Base-by-base conservation (phyloP, 179 eudicot genomes). In the Patellifolia procumbens region DNA sequence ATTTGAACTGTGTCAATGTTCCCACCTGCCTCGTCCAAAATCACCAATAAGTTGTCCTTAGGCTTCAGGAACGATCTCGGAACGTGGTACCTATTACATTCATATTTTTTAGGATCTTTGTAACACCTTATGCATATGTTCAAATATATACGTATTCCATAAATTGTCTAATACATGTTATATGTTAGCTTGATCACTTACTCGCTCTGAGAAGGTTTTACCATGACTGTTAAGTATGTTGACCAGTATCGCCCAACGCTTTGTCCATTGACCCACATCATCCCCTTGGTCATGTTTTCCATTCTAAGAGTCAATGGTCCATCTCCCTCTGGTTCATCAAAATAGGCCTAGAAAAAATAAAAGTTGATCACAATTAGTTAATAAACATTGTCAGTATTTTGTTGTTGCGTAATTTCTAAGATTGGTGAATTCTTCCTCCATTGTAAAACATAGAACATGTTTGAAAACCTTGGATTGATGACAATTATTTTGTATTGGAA, bases 191-290 rank as follows among this genome's bases (percentile, higher is more conserved):
- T 0, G 2, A 56, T 34, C 3, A 83, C 92, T 87, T 89, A 94
- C 99, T 95, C 98, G 29, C 79, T 60, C 65, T 95, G 99, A 22
- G 99, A 85, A 37, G 99, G 92, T 49, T 49, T 79, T 5, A 79
- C 65, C 24, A 83, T 64, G 71, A 92, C 87, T 0, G 97, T 81
- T 17, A 78, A 77, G 84, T 75, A 90, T 79, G 84, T 78, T 43
- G 86, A 78, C 99, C 99, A 95, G 77, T 86, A 91, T 35, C 98
- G 93, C 31, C 98, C 99, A 20, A 95, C 82, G 85, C 85, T 89
- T 10, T 66, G 58, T 28, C 98, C 99, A 34, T 96, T 96, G 46
- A 93, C 84, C 94, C 96, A 96, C 28, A 84, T 59, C 84, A 91
- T 79, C 9, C 99, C 98, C 79, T 96, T 96, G 16, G 85, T 86